A percentile compares a stretch with the other conserved stretches of the same genome.
Conservation (phyloP, 1,284 basidiomycete species). For the Macrocybe sp. region DNA sequence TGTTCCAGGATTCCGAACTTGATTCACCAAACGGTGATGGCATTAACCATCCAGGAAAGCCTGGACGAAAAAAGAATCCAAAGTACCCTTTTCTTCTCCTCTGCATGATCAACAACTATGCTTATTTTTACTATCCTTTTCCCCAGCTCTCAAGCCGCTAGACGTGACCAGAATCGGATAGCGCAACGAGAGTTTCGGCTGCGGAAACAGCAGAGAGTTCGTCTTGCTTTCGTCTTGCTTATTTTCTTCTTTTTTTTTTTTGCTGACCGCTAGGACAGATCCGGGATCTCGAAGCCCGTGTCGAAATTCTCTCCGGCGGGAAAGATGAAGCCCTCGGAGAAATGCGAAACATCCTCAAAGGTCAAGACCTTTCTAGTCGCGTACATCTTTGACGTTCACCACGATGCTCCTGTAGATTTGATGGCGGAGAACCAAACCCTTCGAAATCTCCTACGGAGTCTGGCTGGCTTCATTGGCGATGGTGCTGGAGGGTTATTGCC, state of each 20-base stretch:
- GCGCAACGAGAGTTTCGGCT: constrained; percentile 90
- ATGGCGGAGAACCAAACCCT: constrained; percentile 87
- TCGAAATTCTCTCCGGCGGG: constrained; percentile 85
- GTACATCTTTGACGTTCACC: not conserved
- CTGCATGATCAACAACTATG: constrained; percentile 23
- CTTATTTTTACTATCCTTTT: constrained; percentile 23
- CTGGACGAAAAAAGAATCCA: constrained; percentile 82
- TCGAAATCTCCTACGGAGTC: constrained; percentile 68
- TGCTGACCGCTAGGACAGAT: constrained; percentile 46
- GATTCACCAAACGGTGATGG: constrained; percentile 46
- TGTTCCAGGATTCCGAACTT: constrained; percentile 53
- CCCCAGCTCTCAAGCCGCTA: constrained; percentile 73
- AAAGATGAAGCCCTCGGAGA: constrained; percentile 84
- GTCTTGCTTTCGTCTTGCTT: constrained; percentile 14
- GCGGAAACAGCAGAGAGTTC: constrained; percentile 79
- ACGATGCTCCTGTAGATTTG: constrained; percentile 46
- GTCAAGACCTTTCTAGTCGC: constrained; percentile 24
- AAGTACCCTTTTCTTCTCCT: constrained; percentile 44
- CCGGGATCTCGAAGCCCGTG: constrained; percentile 87
- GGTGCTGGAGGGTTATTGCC: constrained; percentile 74
- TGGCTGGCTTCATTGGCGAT: constrained; percentile 81
- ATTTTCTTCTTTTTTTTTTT: constrained; percentile 4
- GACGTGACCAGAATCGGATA: constrained; percentile 87
- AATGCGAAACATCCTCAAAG: constrained; percentile 77
- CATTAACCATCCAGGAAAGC: constrained; percentile 52